Base-by-base conservation (phyloP, 306 rosid genomes). In the Corylus avellana region DNA sequence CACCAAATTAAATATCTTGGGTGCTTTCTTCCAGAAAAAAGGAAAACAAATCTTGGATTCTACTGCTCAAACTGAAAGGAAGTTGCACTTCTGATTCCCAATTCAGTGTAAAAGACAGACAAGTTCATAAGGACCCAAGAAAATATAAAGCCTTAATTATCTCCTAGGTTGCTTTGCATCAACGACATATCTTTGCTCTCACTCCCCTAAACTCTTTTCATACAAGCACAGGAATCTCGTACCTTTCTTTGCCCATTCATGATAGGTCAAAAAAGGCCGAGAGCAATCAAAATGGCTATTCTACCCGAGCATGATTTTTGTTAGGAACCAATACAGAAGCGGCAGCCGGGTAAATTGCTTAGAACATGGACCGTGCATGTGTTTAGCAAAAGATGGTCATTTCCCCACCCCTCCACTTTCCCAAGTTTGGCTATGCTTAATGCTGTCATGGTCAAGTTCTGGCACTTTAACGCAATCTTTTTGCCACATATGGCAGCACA, bases 331-430 rank as follows among this genome's bases (percentile, higher is more conserved):
- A 22, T 22, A 22, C 25, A 22, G 25, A 22, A 22, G 25, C 25
- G 25, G 25, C 25, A 22, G 25, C 25, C 25, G 25, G 25, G 25
- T 22, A 22, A 22, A 22, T 58, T 58, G 4, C 6, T 58, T 25
- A 7, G 20, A 82, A 79, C 35, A 62, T 79, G 74, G 37, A 17
- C 70, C 55, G 63, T 57, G 86, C 81, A 55, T 42, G 53, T 79
- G 88, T 70, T 82, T 64, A 29, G 35, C 55, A 47, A 84, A 81
- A 80, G 20, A 75, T 66, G 67, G 50, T 17, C 2, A 17, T 9
- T 3, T 67, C 27, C 68, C 64, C 59, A 39, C 44, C 6, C 18
- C 2, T 57, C 51, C 56, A 72, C 27, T 76, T 27, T 73, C 5
- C 76, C 75, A 83, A 80, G 50, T 67, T 17, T 67, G 53, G 51